Evolutionary conservation across 352 stramenopile species (phyloP).

Genomic region (Phytophthora aleatoria): DNA sequence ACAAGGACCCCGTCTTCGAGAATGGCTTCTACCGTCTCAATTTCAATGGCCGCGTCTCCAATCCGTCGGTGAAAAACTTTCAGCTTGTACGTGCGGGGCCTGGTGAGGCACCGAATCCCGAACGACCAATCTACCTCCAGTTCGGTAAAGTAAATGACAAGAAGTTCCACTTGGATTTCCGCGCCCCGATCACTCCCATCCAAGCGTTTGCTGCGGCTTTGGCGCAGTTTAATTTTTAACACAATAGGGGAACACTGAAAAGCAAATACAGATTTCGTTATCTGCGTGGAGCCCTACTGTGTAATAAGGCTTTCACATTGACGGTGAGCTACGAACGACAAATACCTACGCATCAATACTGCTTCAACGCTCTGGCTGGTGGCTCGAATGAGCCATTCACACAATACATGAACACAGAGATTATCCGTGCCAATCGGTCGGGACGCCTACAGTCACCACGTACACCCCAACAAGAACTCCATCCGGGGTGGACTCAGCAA

Average conservation of each 20-base stretch:
- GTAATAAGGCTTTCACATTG: too few species aligned
- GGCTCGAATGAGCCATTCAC: too few species aligned
- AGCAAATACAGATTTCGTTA: background rate
- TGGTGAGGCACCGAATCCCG: slow-evolving; percentile 11
- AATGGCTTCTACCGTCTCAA: slow-evolving; percentile 84
- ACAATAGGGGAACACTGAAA: background rate
- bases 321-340: too few species aligned
- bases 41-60: slow-evolving; percentile 77
- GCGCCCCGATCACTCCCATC: slow-evolving; percentile 71
- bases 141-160: slow-evolving; percentile 84
- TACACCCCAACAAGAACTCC: too few species aligned
- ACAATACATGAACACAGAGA: too few species aligned
- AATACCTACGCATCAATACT: too few species aligned
- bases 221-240: slow-evolving; percentile 69
- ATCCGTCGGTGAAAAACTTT: slow-evolving; percentile 85
- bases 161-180: slow-evolving; percentile 84
- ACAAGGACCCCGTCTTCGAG: slow-evolving; percentile 76
- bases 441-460: too few species aligned
- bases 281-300: too few species aligned
- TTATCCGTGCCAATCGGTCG: too few species aligned
- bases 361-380: too few species aligned
- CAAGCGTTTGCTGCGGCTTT: slow-evolving; percentile 72
- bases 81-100: slow-evolving; percentile 47
- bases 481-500: too few species aligned
- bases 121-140: slow-evolving; percentile 55